Conservation (phyloP, 768 basidiomycete species). For the Pseudohyphozyma bogoriensis region DNA sequence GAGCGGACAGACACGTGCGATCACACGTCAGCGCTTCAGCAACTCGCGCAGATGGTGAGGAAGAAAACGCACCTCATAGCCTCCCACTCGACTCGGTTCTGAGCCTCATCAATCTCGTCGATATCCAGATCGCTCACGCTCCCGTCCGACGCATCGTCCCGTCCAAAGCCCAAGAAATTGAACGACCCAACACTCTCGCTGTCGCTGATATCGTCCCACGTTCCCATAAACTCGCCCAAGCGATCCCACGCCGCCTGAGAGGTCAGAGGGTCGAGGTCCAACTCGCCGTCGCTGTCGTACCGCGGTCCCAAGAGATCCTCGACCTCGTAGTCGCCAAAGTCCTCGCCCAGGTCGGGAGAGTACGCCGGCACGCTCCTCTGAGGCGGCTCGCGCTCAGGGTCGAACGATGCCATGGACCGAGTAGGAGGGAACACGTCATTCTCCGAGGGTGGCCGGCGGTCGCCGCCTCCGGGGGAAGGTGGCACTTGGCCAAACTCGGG, state of each 20-base stretch:
- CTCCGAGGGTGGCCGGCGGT: constrained; percentile 18
- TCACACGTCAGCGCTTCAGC: constrained; percentile 2
- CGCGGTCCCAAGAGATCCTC: constrained; percentile 59
- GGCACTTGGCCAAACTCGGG: constrained; percentile 29
- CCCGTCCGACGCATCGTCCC: constrained; percentile 18
- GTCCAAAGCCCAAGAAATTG: constrained; percentile 62
- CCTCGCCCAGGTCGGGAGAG: constrained; percentile 77
- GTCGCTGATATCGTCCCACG: constrained; percentile 80
- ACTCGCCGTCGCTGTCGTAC: constrained; percentile 45
- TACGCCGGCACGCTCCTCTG: no score
- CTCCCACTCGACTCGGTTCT: constrained; percentile 28
- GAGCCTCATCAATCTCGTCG: constrained; percentile 19
- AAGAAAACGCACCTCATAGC: constrained; percentile 28
- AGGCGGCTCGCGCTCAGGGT: constrained; percentile 30
- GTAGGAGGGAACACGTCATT: constrained; percentile 91
- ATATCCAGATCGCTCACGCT: constrained; percentile 16
- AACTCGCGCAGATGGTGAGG: background rate
- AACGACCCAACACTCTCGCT: constrained; percentile 74
- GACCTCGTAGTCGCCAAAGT: constrained; percentile 87
- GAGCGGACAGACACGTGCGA: no score
- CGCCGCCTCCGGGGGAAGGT: constrained; percentile 29
- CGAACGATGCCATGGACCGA: constrained; percentile 40
- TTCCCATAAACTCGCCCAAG: constrained; percentile 61
- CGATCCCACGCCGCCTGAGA: constrained; percentile 61
- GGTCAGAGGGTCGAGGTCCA: constrained; percentile 39